Evolutionary conservation across 805 yeast genomes (phyloP).

Genomic region (Barnettozyma botsteinii): DNA sequence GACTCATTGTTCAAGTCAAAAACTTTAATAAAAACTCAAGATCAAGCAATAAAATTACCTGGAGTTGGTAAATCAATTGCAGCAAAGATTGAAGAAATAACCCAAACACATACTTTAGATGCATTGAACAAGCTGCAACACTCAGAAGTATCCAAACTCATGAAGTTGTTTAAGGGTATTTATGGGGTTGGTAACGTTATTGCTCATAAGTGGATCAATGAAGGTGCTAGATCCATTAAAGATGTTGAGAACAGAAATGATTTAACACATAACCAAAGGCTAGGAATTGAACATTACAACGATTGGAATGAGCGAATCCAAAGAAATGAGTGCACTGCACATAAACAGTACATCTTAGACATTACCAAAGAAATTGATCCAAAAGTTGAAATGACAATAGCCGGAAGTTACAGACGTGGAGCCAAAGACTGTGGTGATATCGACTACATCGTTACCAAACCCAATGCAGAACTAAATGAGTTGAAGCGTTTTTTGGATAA

Average conservation of each 20-base stretch:
- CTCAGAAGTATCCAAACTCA: conserved; percentile 24
- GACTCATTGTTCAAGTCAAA: conserved; percentile 28
- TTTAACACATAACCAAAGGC: conserved; percentile 25
- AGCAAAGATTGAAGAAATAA: conserved; percentile 40
- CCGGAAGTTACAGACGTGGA: conserved; percentile 52
- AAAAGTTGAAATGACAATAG: conserved; percentile 31
- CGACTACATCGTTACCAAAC: conserved; percentile 42
- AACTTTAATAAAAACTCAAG: conserved; percentile 27
- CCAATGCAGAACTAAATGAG: conserved; percentile 25
- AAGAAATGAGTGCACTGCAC: conserved; percentile 38
- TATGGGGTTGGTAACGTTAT: conserved; percentile 44
- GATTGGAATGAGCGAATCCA: conserved; percentile 44
- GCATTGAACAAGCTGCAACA: conserved; percentile 19
- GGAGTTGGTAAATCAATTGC: conserved; percentile 39
- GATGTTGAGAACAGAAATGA: conserved; percentile 30
- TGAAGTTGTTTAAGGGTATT: conserved; percentile 34
- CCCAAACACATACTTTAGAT: conserved; percentile 29
- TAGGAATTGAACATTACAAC: conserved; percentile 41
- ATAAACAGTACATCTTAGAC: conserved; percentile 30
- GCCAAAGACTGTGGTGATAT: conserved; percentile 43
- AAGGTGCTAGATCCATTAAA: conserved; percentile 34
- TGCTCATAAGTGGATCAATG: conserved; percentile 36
- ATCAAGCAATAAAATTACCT: conserved; percentile 35
- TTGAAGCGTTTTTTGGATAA: conserved; percentile 18
- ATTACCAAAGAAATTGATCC: conserved; percentile 30